Percentiles rank a stretch among this genome's conserved stretches.
These are phyloP conservation scores for Cladosporium halotolerans DNA, from an alignment of 2,329 filamentous ascomycete species.

Conservation along the genomic window DNA sequence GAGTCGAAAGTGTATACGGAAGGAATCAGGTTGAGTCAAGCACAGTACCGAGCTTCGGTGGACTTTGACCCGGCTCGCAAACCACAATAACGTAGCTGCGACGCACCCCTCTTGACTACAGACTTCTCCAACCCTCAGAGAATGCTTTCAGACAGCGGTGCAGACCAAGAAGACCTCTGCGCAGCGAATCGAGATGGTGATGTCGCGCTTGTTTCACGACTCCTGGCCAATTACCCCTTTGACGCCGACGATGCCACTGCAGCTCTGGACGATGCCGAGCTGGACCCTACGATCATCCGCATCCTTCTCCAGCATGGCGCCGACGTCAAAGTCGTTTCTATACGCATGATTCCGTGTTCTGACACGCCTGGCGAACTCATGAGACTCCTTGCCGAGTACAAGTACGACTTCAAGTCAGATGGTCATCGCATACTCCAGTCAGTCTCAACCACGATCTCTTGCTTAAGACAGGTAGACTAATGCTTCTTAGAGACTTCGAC, in stretches of 20 bases:
- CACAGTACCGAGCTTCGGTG: not conserved
- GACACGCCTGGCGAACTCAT: not conserved
- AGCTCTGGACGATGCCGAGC: not conserved
- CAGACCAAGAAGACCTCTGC: not conserved
- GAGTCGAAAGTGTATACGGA: no score
- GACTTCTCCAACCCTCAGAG: not conserved
- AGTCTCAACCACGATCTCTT: not conserved
- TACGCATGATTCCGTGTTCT: not conserved
- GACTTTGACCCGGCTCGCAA: not conserved
- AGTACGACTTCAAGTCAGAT: constrained; percentile 5
- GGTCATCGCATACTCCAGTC: constrained; percentile 10
- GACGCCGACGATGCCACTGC: not conserved
- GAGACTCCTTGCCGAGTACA: constrained; percentile 5
- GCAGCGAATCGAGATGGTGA: not conserved
- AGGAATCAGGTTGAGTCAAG: not conserved
- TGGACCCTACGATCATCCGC: not conserved
- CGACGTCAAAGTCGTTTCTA: not conserved
- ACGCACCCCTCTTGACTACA: not conserved
- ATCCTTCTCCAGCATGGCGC: constrained; percentile 1
- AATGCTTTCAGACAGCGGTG: not conserved
- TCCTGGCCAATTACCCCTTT: not conserved
- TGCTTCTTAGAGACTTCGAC: constrained; percentile 7
- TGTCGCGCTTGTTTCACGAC: not conserved
- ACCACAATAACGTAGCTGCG: not conserved
- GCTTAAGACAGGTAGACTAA: not conserved